Conservation (phyloP, 371 early-diverging fungal species). For the Conidiobolus incongruus region DNA sequence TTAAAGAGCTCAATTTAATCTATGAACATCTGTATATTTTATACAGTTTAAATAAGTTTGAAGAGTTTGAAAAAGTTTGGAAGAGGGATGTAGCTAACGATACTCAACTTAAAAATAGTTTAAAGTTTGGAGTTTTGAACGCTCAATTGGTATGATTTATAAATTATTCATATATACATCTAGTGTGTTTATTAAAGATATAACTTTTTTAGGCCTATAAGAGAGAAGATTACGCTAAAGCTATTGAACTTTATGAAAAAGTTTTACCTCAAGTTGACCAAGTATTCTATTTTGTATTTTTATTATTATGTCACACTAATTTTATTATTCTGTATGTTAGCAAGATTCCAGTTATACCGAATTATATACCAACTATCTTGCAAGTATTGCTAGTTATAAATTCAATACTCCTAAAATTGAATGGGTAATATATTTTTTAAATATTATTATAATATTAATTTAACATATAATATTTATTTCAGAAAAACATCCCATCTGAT, state of each 20-base stretch:
- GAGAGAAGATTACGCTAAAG: neutral
- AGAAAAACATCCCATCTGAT: too few species aligned
- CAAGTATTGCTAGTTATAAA: neutral
- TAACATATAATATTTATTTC: neutral
- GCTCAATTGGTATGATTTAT: conserved; percentile 4
- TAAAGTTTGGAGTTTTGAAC: neutral
- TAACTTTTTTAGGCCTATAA: neutral
- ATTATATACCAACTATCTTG: conserved; percentile 4
- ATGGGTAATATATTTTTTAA: neutral
- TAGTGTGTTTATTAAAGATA: neutral
- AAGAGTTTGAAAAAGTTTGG: conserved; percentile 1
- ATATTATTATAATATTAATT: neutral
- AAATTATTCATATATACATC: neutral
- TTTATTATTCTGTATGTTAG: neutral
- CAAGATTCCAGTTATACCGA: neutral
- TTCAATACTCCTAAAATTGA: neutral
- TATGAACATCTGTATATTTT: neutral
- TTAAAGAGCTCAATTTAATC: too few species aligned
- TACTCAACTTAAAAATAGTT: neutral
- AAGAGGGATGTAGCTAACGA: neutral
- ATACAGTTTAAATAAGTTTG: neutral
- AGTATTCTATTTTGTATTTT: neutral
- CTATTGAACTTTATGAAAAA: neutral
- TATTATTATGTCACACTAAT: neutral
- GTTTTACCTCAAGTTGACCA: neutral